Evolutionary conservation across 169 alveolate species (phyloP).

Genomic region (Miamiensis avidus): DNA sequence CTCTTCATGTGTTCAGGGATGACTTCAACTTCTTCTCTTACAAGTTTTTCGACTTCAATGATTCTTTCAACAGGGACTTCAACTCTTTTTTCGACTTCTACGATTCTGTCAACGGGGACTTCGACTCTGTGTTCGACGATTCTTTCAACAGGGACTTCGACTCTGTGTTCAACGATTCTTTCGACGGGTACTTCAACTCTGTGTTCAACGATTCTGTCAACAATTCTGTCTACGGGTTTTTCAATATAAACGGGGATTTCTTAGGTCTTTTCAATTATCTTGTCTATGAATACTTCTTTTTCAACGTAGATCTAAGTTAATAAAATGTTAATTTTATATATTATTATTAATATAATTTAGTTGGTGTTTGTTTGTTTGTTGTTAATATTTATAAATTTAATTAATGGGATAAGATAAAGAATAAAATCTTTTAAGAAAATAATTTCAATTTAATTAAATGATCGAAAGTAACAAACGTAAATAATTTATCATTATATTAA

Average conservation of each 20-base stretch:
- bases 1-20: neutral
- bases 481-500: no score
- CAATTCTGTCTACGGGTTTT: neutral
- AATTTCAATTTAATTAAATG: no score
- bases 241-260: neutral
- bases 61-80: neutral
- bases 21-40: neutral
- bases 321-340: no score
- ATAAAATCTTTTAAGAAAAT: no score
- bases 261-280: no score
- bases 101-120: neutral
- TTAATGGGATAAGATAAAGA: no score
- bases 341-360: no score
- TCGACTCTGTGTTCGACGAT: neutral
- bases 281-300: neutral
- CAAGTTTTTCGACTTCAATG: neutral
- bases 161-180: neutral
- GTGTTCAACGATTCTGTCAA: neutral
- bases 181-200: neutral
- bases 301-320: no score
- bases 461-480: no score
- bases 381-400: no score
- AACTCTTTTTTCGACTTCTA: neutral
- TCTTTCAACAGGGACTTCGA: neutral
- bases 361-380: no score